These are phyloP conservation scores for Gymnopilus junonius DNA, from an alignment of 768 basidiomycete genomes.

Conservation along the genomic window DNA sequence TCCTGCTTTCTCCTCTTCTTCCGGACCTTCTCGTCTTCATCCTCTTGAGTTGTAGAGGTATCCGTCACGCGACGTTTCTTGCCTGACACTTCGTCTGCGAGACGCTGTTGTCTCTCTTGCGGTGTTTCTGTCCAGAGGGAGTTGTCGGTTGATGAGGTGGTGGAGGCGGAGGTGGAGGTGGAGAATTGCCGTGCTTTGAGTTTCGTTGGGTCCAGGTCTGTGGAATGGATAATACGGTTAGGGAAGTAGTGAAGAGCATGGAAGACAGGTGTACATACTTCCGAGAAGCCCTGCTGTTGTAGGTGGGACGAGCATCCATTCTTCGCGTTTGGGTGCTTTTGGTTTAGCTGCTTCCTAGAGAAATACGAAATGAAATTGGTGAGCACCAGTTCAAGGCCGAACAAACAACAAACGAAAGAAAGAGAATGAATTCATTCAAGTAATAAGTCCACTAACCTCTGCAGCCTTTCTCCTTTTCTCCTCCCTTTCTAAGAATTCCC, in stretches of 20 bases:
- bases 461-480: constrained; percentile 72
- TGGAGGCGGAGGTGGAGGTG: constrained; percentile 48
- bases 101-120: constrained; percentile 84
- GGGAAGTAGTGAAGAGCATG: neutral
- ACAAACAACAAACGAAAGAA: neutral
- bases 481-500: constrained; percentile 86
- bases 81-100: constrained; percentile 95
- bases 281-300: constrained; percentile 77
- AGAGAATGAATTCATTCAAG: too few relatives aligned
- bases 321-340: constrained; percentile 81
- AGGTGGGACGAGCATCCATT: constrained; percentile 99
- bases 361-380: too few relatives aligned
- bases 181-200: constrained; percentile 82
- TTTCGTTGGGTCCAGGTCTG: constrained; percentile 88
- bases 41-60: constrained; percentile 44
- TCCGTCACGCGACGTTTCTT: constrained; percentile 79
- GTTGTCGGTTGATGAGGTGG: constrained; percentile 52
- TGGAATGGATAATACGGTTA: neutral
- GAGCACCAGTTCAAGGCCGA: neutral
- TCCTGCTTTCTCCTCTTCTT: constrained; percentile 68
- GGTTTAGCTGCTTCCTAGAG: constrained; percentile 71
- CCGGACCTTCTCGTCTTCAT: constrained; percentile 45
- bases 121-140: constrained; percentile 98
- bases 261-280: constrained; percentile 59
- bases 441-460: constrained; percentile 66